Conservation (phyloP, 2,329 filamentous ascomycete genomes). For the Epicoccum nigrum region DNA sequence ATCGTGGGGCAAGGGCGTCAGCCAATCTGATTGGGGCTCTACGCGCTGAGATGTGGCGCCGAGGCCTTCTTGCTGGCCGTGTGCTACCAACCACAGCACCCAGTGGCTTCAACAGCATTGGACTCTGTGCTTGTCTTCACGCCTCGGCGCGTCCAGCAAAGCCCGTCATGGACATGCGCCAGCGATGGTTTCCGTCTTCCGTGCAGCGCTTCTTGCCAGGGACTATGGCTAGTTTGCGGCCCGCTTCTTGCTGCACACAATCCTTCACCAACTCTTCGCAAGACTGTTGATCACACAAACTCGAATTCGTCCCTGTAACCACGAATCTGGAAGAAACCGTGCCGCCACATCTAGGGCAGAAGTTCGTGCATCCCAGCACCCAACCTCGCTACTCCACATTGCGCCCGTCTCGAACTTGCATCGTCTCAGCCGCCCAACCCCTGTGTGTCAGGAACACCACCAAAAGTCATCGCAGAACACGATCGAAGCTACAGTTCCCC, state of each 20-base stretch:
- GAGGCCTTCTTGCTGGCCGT: constrained; percentile 24
- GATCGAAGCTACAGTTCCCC: constrained; percentile 13
- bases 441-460: constrained; percentile 35
- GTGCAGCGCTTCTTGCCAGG: constrained; percentile 33
- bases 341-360: constrained; percentile 12
- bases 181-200: constrained; percentile 21
- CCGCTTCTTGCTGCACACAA: constrained; percentile 25
- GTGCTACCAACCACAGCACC: constrained; percentile 44
- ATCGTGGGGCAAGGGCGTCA: constrained; percentile 10
- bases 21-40: constrained; percentile 15
- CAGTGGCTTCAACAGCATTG: constrained; percentile 31
- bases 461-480: constrained; percentile 14
- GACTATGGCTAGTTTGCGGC: constrained; percentile 25
- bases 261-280: constrained; percentile 28
- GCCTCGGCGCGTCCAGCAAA: constrained; percentile 39
- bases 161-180: constrained; percentile 28
- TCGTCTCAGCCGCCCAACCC: constrained; percentile 41
- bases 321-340: constrained; percentile 16
- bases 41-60: constrained; percentile 19
- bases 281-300: constrained; percentile 21
- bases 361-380: constrained; percentile 4
- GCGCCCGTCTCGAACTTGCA: constrained; percentile 37
- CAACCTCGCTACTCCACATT: constrained; percentile 11
- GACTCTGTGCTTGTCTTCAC: constrained; percentile 28
- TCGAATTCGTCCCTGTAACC: constrained; percentile 12